Conservation (phyloP, 495 filamentous ascomycete species). For the Poronia punctata region DNA sequence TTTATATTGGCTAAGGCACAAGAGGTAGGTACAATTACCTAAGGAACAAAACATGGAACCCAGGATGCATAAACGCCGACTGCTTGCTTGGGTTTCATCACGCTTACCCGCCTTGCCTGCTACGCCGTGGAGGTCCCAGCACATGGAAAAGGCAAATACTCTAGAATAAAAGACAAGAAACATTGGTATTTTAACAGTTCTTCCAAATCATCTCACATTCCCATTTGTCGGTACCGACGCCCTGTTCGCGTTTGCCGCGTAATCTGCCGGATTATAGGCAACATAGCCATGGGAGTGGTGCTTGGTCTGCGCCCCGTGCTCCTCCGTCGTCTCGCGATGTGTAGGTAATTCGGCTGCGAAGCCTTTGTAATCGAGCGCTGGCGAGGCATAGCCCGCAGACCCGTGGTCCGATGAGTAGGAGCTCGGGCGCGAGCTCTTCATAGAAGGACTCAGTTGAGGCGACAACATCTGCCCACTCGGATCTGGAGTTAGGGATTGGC, state of each 20-base stretch:
- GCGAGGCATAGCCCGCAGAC: conserved; percentile 24
- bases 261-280: conserved; percentile 42
- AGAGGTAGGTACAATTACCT: too few species aligned
- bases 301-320: conserved; percentile 23
- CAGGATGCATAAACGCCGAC: background rate
- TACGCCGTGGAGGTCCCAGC: too few species aligned
- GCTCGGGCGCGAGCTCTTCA: conserved; percentile 23
- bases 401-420: conserved; percentile 25
- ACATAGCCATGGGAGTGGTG: conserved; percentile 17
- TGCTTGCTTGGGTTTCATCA: conserved; percentile 1
- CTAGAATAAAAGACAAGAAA: too few species aligned
- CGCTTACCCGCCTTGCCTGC: background rate
- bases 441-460: conserved; percentile 27
- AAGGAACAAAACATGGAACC: too few species aligned
- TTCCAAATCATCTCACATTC: background rate
- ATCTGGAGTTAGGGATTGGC: conserved; percentile 22
- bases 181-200: too few species aligned
- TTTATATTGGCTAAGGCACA: too few species aligned
- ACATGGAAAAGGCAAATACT: too few species aligned
- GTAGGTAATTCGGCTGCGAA: conserved; percentile 29
- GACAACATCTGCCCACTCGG: conserved; percentile 21
- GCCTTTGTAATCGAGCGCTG: conserved; percentile 29
- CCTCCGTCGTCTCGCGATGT: conserved; percentile 35
- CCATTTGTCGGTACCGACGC: background rate
- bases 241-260: conserved; percentile 20